phyloP scores from a whole-genome alignment of 345 rosid species.

The Nasturtium officinale region DNA sequence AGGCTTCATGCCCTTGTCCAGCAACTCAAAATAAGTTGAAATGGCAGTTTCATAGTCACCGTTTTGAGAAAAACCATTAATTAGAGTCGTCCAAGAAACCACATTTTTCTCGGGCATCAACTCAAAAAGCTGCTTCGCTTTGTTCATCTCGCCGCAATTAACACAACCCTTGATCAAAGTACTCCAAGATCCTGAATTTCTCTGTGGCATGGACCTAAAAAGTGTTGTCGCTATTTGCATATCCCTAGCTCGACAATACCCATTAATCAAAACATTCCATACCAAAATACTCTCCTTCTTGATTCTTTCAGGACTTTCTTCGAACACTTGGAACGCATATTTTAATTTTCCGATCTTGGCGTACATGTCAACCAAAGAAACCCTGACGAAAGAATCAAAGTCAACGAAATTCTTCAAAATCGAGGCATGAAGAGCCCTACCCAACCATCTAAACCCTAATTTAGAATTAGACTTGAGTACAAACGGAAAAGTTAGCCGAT shows the following conservation, averaged over 20 bases:
- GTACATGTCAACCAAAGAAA: constrained; percentile 59
- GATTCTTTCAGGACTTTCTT: constrained; percentile 58
- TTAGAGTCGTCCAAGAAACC: constrained; percentile 61
- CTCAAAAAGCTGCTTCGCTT: constrained; percentile 51
- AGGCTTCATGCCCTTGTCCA: constrained; percentile 56
- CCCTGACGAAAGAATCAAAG: constrained; percentile 52
- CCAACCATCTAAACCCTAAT: constrained; percentile 44
- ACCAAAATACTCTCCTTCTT: constrained; percentile 47
- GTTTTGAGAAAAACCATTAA: constrained; percentile 53
- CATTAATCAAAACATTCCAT: constrained; percentile 70
- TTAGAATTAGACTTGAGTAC: constrained; percentile 51
- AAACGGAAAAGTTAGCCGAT: constrained; percentile 59
- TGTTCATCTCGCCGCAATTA: constrained; percentile 45
- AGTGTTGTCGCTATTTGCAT: constrained; percentile 54
- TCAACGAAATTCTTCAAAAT: constrained; percentile 48
- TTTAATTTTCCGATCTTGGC: constrained; percentile 45
- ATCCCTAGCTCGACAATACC: constrained; percentile 53
- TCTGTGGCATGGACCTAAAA: constrained; percentile 55
- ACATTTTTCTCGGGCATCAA: constrained; percentile 55
- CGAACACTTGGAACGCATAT: constrained; percentile 54
- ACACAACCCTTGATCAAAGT: constrained; percentile 63
- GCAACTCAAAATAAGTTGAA: constrained; percentile 53
- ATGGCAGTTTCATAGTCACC: constrained; percentile 53
- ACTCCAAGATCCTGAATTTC: constrained; percentile 57
- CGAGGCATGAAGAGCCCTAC: constrained; percentile 51